Evolutionary conservation across 768 basidiomycete genomes (phyloP).

Genomic region (Termitomyces sp.): DNA sequence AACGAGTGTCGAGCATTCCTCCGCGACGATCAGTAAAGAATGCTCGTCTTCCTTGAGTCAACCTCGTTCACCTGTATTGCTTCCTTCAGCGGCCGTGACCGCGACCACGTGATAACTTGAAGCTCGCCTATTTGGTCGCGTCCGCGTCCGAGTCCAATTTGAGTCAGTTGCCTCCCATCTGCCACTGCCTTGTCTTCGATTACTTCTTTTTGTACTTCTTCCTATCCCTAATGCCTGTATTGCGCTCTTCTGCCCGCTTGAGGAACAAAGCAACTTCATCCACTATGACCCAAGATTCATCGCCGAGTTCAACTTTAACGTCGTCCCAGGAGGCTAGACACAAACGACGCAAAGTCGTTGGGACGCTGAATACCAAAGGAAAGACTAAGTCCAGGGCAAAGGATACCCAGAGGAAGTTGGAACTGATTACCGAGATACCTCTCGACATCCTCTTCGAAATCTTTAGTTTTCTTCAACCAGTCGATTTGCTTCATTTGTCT

Average conservation of each 20-base stretch:
- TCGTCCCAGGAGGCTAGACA: background rate
- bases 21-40: too few species aligned
- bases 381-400: background rate
- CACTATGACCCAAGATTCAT: background rate
- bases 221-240: background rate
- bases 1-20: too few species aligned
- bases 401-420: conserved; percentile 15
- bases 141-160: too few species aligned
- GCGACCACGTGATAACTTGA: too few species aligned
- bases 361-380: background rate
- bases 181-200: background rate
- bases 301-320: background rate
- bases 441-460: conserved; percentile 33
- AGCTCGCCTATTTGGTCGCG: too few species aligned
- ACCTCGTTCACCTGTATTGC: too few species aligned
- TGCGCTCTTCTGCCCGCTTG: conserved; percentile 3
- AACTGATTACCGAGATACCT: conserved; percentile 25
- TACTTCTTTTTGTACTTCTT: background rate
- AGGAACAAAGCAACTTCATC: background rate
- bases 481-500: conserved; percentile 35
- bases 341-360: background rate
- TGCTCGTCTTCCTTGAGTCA: too few species aligned
- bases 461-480: conserved; percentile 29
- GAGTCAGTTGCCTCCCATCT: too few species aligned
- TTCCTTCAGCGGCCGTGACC: too few species aligned